Conservation (phyloP, 805 yeast species). For the Clavispora vitiphila region DNA sequence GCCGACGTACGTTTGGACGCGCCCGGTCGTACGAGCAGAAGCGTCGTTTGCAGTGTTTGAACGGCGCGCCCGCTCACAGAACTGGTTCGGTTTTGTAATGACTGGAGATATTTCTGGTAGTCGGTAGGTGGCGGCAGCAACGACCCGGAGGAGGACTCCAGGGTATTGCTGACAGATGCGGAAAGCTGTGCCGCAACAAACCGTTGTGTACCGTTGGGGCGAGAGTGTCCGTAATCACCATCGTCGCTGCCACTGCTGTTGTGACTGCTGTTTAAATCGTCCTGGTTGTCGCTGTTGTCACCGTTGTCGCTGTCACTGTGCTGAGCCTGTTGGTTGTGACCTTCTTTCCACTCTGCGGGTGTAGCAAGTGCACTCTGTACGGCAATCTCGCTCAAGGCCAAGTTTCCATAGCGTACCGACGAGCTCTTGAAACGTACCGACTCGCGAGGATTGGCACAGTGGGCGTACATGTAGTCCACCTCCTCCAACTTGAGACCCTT, state of each 20-base stretch:
- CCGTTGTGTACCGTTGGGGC: background rate
- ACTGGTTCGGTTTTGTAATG: conserved; percentile 9
- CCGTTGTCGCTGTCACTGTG: background rate
- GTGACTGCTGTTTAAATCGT: too few relatives aligned
- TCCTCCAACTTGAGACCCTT: conserved; percentile 77
- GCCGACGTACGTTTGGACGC: background rate
- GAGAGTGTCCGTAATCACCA: background rate
- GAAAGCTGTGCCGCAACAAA: background rate
- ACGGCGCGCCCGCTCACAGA: conserved; percentile 11
- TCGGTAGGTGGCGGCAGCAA: conserved; percentile 9
- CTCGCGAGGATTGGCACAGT: conserved; percentile 50
- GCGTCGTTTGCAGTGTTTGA: conserved; percentile 13
- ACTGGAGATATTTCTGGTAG: conserved; percentile 17
- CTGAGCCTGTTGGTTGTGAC: background rate
- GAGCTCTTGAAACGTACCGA: conserved; percentile 44
- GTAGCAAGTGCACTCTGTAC: conserved; percentile 5
- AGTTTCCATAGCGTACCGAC: conserved; percentile 25
- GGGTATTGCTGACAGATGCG: conserved; percentile 11
- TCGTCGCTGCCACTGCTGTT: background rate
- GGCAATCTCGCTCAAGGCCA: conserved; percentile 8
- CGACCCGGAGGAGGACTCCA: conserved; percentile 7
- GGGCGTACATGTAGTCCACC: conserved; percentile 67
- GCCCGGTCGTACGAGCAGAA: conserved; percentile 9
- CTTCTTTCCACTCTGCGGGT: conserved; percentile 2
- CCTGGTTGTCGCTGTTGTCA: too few relatives aligned